Percentiles rank a stretch among this genome's conserved stretches.
Evolutionary conservation across 2,329 filamentous ascomycete species (phyloP).

Genomic region (Talaromyces sp.): DNA sequence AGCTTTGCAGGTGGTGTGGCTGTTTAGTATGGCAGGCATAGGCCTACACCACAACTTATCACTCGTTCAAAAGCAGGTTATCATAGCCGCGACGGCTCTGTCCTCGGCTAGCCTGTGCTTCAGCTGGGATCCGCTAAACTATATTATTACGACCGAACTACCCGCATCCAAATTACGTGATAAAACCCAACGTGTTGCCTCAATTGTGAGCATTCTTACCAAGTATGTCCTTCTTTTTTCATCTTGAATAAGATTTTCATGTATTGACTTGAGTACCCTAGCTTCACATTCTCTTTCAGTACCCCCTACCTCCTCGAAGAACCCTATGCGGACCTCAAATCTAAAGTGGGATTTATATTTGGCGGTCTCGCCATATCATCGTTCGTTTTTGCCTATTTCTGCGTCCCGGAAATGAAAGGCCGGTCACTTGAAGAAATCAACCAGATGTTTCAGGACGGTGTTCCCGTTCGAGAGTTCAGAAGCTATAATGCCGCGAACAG

Average conservation of each 20-base stretch:
- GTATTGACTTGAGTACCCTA: background rate
- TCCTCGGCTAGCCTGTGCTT: constrained; percentile 25
- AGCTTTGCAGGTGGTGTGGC: constrained; percentile 21
- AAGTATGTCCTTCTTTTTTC: constrained; percentile 16
- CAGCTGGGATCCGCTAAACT: constrained; percentile 31
- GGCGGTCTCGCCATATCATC: constrained; percentile 20
- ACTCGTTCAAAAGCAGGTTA: constrained; percentile 17
- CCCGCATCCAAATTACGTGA: constrained; percentile 23
- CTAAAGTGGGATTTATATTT: constrained; percentile 35
- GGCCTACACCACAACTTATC: constrained; percentile 20
- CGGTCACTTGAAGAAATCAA: constrained; percentile 29
- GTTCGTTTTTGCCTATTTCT: constrained; percentile 20
- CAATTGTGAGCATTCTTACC: constrained; percentile 25
- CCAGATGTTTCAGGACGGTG: constrained; percentile 20
- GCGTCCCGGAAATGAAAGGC: constrained; percentile 27
- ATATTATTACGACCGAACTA: constrained; percentile 33
- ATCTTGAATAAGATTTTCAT: background rate
- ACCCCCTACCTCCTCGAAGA: constrained; percentile 35
- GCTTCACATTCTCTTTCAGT: constrained; percentile 27
- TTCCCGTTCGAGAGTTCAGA: constrained; percentile 16
- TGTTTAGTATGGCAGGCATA: constrained; percentile 35
- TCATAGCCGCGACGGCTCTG: constrained; percentile 30
- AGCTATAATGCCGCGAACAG: constrained; percentile 7
- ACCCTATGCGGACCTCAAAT: constrained; percentile 29
- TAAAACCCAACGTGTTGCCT: constrained; percentile 26